Conservation (phyloP, 108 stramenopile species). For the Seminavis robusta region DNA sequence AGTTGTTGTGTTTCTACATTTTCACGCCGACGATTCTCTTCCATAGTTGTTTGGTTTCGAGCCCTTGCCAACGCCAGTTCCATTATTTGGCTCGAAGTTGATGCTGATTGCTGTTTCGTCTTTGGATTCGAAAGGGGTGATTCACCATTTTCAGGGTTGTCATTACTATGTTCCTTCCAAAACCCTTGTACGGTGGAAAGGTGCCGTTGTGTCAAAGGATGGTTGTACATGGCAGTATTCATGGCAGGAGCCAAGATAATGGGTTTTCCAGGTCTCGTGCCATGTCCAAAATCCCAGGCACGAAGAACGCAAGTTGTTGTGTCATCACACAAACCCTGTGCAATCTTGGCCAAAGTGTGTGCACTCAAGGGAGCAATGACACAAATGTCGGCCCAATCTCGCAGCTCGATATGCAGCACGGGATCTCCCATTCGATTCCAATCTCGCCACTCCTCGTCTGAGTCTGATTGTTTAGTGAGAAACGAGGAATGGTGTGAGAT, state of each 20-base stretch:
- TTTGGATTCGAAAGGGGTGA: background rate
- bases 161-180: conserved; percentile 15
- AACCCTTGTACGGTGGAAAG: conserved; percentile 59
- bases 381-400: conserved; percentile 86
- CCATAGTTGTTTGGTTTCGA: too few species aligned
- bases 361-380: conserved; percentile 84
- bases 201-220: conserved; percentile 74
- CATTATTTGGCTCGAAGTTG: too few species aligned
- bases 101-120: background rate
- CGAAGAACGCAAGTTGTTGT: conserved; percentile 74
- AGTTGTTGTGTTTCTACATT: too few species aligned
- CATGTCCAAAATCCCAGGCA: conserved; percentile 83
- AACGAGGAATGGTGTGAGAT: conserved; percentile 4
- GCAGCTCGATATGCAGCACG: conserved; percentile 88
- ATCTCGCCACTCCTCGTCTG: conserved; percentile 77
- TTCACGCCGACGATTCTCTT: too few species aligned
- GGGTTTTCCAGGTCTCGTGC: conserved; percentile 52
- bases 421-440: conserved; percentile 77
- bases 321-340: conserved; percentile 88
- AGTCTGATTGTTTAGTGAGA: conserved; percentile 20
- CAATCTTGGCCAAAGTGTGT: conserved; percentile 80
- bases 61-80: too few species aligned
- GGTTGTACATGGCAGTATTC: conserved; percentile 95
- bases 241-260: conserved; percentile 89
- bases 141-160: background rate